Percentiles rank a stretch among this genome's conserved stretches.
phyloP scores from a whole-genome alignment of 1,139 yeast species.

The Maudiozyma humilis region DNA sequence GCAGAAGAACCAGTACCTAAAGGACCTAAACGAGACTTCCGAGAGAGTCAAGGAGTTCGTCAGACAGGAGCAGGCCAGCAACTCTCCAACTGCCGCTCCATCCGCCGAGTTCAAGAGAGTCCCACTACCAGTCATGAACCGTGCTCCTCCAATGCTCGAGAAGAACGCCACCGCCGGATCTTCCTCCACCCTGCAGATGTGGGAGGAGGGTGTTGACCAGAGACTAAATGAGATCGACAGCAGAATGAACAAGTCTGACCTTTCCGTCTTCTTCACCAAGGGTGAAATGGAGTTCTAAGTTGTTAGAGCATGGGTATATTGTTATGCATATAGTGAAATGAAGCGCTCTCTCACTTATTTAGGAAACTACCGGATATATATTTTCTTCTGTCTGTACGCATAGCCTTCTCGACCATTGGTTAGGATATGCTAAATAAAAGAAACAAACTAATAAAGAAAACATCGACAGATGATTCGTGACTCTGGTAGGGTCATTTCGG shows the following conservation, averaged over 20 bases:
- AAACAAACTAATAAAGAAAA: too few relatives aligned
- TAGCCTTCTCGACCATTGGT: background rate
- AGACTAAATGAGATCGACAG: slow-evolving; percentile 35
- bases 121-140: slow-evolving; percentile 37
- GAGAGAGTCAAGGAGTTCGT: slow-evolving; percentile 15
- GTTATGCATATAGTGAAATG: background rate
- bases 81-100: slow-evolving; percentile 8
- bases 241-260: slow-evolving; percentile 24
- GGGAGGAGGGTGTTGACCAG: slow-evolving; percentile 40
- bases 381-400: too few relatives aligned
- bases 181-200: slow-evolving; percentile 39
- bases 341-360: background rate
- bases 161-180: slow-evolving; percentile 26
- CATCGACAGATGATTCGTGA: too few relatives aligned
- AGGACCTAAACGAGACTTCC: slow-evolving; percentile 8
- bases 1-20: slow-evolving; percentile 12
- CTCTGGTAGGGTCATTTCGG: too few relatives aligned
- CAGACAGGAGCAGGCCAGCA: slow-evolving; percentile 8
- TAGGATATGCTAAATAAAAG: background rate
- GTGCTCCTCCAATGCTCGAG: slow-evolving; percentile 27
- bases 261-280: slow-evolving; percentile 14
- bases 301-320: background rate
- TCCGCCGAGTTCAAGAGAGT: slow-evolving; percentile 35
- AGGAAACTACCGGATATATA: background rate
- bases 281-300: slow-evolving; percentile 16